These are phyloP conservation scores for Gyrodon lividus DNA, from an alignment of 768 basidiomycete genomes.

Conservation along the genomic window DNA sequence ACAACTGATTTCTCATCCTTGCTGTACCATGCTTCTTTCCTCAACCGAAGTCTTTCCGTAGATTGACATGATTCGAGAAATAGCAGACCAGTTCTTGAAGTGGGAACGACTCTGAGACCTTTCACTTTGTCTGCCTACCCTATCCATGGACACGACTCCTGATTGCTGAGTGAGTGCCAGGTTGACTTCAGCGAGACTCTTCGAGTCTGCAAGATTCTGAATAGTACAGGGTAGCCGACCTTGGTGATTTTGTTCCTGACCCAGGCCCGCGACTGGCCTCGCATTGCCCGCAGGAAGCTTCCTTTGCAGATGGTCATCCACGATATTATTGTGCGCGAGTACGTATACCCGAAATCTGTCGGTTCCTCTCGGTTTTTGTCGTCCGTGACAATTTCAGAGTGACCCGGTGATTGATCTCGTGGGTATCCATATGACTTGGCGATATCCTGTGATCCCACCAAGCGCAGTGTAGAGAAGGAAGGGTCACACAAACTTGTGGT, in stretches of 20 bases:
- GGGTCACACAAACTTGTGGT: no score
- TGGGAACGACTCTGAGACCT: constrained; percentile 11
- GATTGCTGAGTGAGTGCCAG: constrained; percentile 1
- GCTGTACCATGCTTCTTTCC: constrained; percentile 31
- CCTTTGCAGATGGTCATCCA: no score
- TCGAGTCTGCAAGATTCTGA: constrained; percentile 2
- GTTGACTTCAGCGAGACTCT: constrained; percentile 1
- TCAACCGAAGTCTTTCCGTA: constrained; percentile 36
- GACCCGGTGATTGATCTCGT: constrained; percentile 1
- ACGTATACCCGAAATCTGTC: no score
- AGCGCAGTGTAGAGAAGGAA: no score
- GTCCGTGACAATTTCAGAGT: constrained; percentile 11
- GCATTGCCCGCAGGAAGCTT: no score
- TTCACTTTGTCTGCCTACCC: constrained; percentile 1
- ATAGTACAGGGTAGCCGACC: not conserved
- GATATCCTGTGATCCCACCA: no score
- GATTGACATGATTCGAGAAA: constrained; percentile 28
- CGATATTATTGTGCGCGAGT: no score
- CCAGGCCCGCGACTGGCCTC: no score
- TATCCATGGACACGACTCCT: not conserved
- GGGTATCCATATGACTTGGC: not conserved
- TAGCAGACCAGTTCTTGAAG: constrained; percentile 21
- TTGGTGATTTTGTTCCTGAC: not conserved
- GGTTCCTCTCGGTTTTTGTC: not conserved
- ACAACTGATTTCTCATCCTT: constrained; percentile 29